Percentiles rank a stretch among this genome's conserved stretches.
These are phyloP conservation scores for Hamamelis virginiana DNA, from an alignment of 164 flowering plant genomes.

Conservation along the genomic window DNA sequence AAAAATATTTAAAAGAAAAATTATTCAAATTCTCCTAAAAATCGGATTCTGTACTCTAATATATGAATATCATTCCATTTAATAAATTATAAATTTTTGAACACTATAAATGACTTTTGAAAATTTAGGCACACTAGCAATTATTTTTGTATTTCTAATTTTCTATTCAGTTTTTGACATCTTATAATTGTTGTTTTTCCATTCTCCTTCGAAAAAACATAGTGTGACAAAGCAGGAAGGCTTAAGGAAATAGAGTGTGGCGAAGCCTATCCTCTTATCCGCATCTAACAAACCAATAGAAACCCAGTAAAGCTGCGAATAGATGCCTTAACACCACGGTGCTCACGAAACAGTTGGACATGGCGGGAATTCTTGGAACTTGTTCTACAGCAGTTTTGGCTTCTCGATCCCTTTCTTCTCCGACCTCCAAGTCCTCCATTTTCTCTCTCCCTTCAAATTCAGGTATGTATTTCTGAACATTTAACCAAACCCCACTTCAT, in stretches of 20 bases:
- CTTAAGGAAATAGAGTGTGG: neutral
- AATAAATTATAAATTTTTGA: too few species aligned
- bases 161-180: too few species aligned
- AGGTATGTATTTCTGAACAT: conserved; percentile 27
- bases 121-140: too few species aligned
- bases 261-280: conserved; percentile 35
- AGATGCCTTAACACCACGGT: neutral
- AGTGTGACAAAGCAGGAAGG: neutral
- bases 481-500: neutral
- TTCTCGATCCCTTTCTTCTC: conserved; percentile 39
- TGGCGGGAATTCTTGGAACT: conserved; percentile 39
- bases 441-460: conserved; percentile 23
- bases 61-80: too few species aligned
- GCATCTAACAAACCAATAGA: conserved; percentile 19
- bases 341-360: conserved; percentile 3
- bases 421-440: conserved; percentile 29
- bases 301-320: conserved; percentile 10
- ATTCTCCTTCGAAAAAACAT: neutral
- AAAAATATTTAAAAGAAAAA: too few species aligned
- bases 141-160: too few species aligned
- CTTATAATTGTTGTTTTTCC: too few species aligned
- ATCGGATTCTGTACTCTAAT: too few species aligned
- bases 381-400: conserved; percentile 44
- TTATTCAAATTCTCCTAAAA: too few species aligned
- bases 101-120: too few species aligned